A percentile compares a stretch with the other conserved stretches of the same genome.
Conservation (phyloP, 1,139 yeast species). For the Torulaspora globosa region DNA sequence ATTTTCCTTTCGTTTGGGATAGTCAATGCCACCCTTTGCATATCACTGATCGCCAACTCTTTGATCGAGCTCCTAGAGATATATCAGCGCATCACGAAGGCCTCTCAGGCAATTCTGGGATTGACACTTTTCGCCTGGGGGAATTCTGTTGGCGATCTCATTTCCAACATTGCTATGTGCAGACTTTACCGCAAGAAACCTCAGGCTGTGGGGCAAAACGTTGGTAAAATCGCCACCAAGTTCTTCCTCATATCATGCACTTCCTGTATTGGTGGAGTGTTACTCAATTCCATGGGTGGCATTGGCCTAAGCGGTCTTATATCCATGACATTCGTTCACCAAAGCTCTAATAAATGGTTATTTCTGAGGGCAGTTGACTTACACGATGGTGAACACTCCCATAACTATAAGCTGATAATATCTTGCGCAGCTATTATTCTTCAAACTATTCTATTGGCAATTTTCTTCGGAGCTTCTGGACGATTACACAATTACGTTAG, state of each 20-base stretch:
- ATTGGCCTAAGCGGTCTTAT: slow-evolving; percentile 36
- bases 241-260: slow-evolving; percentile 35
- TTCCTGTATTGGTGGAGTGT: slow-evolving; percentile 37
- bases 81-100: slow-evolving; percentile 36
- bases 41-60: slow-evolving; percentile 55
- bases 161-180: slow-evolving; percentile 67
- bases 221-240: slow-evolving; percentile 27
- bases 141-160: slow-evolving; percentile 77
- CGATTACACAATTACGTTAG: slow-evolving; percentile 15
- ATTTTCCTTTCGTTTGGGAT: slow-evolving; percentile 50
- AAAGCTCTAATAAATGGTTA: slow-evolving; percentile 25
- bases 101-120: slow-evolving; percentile 78
- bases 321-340: slow-evolving; percentile 30
- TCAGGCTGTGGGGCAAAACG: slow-evolving; percentile 20
- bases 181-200: slow-evolving; percentile 32
- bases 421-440: slow-evolving; percentile 25
- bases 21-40: slow-evolving; percentile 72
- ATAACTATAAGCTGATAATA: slow-evolving; percentile 27
- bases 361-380: slow-evolving; percentile 24
- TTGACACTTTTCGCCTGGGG: slow-evolving; percentile 90
- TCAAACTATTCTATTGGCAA: slow-evolving; percentile 21
- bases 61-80: slow-evolving; percentile 52
- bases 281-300: slow-evolving; percentile 37
- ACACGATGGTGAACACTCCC: slow-evolving; percentile 13
- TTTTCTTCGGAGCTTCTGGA: slow-evolving; percentile 21